Conservation (phyloP, 306 rosid species). For the Rosa persica region DNA sequence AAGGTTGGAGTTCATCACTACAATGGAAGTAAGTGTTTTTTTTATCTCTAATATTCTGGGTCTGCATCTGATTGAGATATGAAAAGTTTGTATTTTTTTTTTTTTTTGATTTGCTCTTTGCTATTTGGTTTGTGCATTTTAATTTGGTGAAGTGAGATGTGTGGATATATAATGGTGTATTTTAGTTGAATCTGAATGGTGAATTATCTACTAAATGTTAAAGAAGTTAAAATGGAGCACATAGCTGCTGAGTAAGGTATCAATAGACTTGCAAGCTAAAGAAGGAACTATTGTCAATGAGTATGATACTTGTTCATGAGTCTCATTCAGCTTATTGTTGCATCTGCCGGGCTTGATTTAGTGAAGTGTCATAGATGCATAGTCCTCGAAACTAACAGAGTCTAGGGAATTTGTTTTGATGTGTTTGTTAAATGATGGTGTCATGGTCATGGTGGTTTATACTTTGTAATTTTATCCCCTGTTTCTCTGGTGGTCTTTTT, state of each 20-base stretch:
- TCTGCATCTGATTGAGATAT: too few species aligned
- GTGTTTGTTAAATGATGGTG: background rate
- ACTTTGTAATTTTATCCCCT: background rate
- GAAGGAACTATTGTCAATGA: background rate
- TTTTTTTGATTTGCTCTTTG: background rate
- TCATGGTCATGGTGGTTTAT: too few species aligned
- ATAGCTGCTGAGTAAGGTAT: background rate
- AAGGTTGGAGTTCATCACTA: slow-evolving; percentile 54
- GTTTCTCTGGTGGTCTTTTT: background rate
- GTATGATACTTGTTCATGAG: background rate
- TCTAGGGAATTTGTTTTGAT: background rate
- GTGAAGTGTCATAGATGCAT: background rate
- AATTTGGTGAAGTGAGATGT: background rate
- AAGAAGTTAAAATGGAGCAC: background rate
- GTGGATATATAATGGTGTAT: background rate
- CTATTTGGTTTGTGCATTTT: background rate
- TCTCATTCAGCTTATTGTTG: background rate
- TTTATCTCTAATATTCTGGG: background rate
- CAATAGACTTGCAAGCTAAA: background rate
- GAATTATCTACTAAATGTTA: background rate
- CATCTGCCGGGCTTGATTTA: too few species aligned
- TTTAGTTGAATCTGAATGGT: background rate
- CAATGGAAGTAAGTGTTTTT: slow-evolving; percentile 43
- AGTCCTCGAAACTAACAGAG: background rate
- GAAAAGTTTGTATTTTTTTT: background rate